Evolutionary conservation across 2,329 filamentous ascomycete genomes (phyloP).

Genomic region (Pseudocercospora pini-densiflorae): DNA sequence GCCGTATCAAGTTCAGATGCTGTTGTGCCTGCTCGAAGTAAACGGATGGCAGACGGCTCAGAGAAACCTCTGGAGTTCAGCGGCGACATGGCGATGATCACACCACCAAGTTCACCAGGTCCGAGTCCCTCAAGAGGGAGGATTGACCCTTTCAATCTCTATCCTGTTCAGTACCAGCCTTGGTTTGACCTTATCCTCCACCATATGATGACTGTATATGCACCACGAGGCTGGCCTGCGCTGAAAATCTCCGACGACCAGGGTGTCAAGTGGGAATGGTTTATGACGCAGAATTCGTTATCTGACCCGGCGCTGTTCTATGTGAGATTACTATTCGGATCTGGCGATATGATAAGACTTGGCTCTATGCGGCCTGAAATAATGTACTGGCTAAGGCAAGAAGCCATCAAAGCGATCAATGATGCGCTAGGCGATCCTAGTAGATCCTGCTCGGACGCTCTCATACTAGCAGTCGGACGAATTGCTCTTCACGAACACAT

Average conservation of each 20-base stretch:
- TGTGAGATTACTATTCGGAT: slow-evolving; percentile 40
- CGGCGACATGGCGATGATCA: slow-evolving; percentile 26
- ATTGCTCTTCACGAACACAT: slow-evolving; percentile 42
- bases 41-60: slow-evolving; percentile 29
- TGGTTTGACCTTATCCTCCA: slow-evolving; percentile 39
- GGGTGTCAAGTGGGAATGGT: slow-evolving; percentile 39
- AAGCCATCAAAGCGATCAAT: slow-evolving; percentile 38
- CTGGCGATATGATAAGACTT: slow-evolving; percentile 38
- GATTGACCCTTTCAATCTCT: slow-evolving; percentile 39
- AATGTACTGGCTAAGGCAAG: slow-evolving; percentile 35
- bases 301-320: slow-evolving; percentile 41
- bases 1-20: slow-evolving; percentile 11
- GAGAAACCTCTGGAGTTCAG: slow-evolving; percentile 23
- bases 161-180: slow-evolving; percentile 38
- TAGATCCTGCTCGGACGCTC: slow-evolving; percentile 29
- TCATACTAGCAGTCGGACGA: slow-evolving; percentile 39
- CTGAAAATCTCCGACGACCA: slow-evolving; percentile 37
- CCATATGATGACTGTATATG: slow-evolving; percentile 42
- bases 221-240: slow-evolving; percentile 40
- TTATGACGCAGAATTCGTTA: slow-evolving; percentile 40
- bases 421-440: slow-evolving; percentile 31
- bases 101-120: slow-evolving; percentile 26
- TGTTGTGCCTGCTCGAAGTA: slow-evolving; percentile 17
- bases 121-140: slow-evolving; percentile 20
- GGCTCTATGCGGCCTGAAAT: slow-evolving; percentile 28